Conservation (phyloP, 1,284 basidiomycete species). For the Athelia psychrophila region DNA sequence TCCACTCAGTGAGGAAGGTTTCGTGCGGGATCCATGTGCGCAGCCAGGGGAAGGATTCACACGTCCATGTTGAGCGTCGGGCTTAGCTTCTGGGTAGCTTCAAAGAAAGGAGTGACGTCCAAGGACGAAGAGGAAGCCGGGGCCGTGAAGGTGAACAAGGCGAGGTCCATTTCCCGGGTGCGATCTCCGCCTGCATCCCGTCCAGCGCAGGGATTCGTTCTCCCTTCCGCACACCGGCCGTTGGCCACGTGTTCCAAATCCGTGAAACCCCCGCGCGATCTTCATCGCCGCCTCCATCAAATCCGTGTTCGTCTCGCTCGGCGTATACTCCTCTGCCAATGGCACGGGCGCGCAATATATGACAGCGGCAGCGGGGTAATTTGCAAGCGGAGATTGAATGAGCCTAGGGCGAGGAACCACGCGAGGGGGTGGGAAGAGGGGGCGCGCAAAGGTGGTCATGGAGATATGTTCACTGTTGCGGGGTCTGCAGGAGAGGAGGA, state of each 20-base stretch:
- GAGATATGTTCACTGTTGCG: slow-evolving; percentile 30
- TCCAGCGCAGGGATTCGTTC: slow-evolving; percentile 24
- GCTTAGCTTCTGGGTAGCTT: too few relatives aligned
- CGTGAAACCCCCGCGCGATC: not conserved
- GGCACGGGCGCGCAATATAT: slow-evolving; percentile 31
- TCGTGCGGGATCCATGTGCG: slow-evolving; percentile 30
- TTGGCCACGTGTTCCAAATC: slow-evolving; percentile 26
- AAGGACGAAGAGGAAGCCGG: too few relatives aligned
- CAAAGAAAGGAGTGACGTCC: too few relatives aligned
- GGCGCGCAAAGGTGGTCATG: slow-evolving; percentile 22
- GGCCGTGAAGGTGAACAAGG: slow-evolving; percentile 33
- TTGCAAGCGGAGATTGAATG: slow-evolving; percentile 19
- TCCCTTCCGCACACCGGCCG: slow-evolving; percentile 30
- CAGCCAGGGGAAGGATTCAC: slow-evolving; percentile 20
- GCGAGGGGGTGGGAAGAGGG: slow-evolving; percentile 33
- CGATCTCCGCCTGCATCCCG: slow-evolving; percentile 35
- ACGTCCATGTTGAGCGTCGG: slow-evolving; percentile 4
- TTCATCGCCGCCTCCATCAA: slow-evolving; percentile 19
- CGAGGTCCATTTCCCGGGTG: slow-evolving; percentile 46
- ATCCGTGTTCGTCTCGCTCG: slow-evolving; percentile 12
- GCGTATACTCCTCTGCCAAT: slow-evolving; percentile 23
- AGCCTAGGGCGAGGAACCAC: slow-evolving; percentile 24
- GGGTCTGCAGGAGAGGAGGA: slow-evolving; percentile 26
- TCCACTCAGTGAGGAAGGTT: slow-evolving; percentile 21
- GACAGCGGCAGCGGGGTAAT: slow-evolving; percentile 24